Percentiles rank a stretch among this genome's conserved stretches.
Evolutionary conservation across 2,329 filamentous ascomycete species (phyloP).

Genomic region (Alternaria atra): DNA sequence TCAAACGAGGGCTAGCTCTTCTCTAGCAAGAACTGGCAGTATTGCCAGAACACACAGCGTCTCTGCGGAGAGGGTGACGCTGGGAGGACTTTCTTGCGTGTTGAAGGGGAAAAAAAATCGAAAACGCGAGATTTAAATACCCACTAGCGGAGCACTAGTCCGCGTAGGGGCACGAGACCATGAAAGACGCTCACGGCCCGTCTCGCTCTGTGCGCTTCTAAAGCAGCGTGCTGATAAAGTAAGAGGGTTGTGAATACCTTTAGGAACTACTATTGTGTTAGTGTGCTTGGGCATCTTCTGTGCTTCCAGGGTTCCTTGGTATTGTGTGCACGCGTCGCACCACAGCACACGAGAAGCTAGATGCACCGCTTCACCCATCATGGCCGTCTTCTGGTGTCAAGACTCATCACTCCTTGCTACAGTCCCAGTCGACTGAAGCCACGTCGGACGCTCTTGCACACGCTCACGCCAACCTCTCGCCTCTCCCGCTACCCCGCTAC

Average conservation of each 20-base stretch:
- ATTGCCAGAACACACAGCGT: conserved; percentile 46
- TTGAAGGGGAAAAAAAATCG: conserved; percentile 29
- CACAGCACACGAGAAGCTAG: conserved; percentile 25
- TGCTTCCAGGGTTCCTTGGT: conserved; percentile 14
- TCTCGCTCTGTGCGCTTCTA: neutral
- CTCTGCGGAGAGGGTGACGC: conserved; percentile 37
- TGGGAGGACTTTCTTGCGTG: conserved; percentile 48
- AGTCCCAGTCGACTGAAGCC: conserved; percentile 21
- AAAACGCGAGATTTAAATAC: conserved; percentile 8
- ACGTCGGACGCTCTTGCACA: conserved; percentile 37
- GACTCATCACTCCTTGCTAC: conserved; percentile 33
- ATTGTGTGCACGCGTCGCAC: conserved; percentile 10
- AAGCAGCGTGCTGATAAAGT: neutral
- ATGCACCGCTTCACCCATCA: conserved; percentile 49
- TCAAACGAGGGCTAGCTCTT: conserved; percentile 49
- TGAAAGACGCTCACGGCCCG: neutral
- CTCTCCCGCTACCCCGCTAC: conserved; percentile 41
- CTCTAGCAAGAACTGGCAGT: conserved; percentile 48
- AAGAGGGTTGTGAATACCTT: neutral
- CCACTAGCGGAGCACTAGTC: neutral
- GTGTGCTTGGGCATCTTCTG: neutral
- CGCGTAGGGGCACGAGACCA: neutral
- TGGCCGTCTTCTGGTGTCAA: conserved; percentile 27
- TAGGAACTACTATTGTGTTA: neutral
- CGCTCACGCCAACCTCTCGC: conserved; percentile 35